Evolutionary conservation across 2,329 filamentous ascomycete species (phyloP).

Genomic region (Drechslerella dactyloides): DNA sequence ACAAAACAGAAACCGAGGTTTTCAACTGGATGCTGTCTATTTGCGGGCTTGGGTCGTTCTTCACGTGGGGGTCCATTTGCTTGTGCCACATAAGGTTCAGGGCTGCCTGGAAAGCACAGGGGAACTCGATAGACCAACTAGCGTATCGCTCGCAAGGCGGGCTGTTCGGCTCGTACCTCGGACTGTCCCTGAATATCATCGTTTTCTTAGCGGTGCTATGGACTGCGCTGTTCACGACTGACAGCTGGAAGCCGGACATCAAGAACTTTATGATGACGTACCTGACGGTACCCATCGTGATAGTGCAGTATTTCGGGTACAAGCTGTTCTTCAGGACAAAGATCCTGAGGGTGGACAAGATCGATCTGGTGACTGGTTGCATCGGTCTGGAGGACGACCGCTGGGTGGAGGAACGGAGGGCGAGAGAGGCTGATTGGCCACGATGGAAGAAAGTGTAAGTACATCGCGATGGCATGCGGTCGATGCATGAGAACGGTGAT

Average conservation of each 20-base stretch:
- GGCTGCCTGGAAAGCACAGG: conserved; percentile 67
- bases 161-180: conserved; percentile 36
- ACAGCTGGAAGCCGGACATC: conserved; percentile 47
- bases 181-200: conserved; percentile 38
- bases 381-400: conserved; percentile 42
- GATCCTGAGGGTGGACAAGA: conserved; percentile 38
- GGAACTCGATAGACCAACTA: conserved; percentile 63
- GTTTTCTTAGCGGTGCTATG: conserved; percentile 41
- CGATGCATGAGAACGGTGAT: too few species aligned
- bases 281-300: conserved; percentile 38
- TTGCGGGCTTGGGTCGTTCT: conserved; percentile 74
- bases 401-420: conserved; percentile 46
- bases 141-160: conserved; percentile 46
- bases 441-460: conserved; percentile 49
- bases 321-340: conserved; percentile 48
- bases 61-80: conserved; percentile 76
- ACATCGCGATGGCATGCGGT: conserved; percentile 2
- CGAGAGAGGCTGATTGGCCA: conserved; percentile 47
- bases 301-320: conserved; percentile 47
- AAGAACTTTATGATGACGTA: conserved; percentile 51
- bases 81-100: conserved; percentile 71
- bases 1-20: conserved; percentile 57
- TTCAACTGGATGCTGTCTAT: conserved; percentile 74
- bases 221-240: conserved; percentile 43
- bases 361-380: conserved; percentile 43